A percentile compares a stretch with the other conserved stretches of the same genome.
Conservation (phyloP, 2,329 filamentous ascomycete genomes). For the Neofusicoccum ribis region DNA sequence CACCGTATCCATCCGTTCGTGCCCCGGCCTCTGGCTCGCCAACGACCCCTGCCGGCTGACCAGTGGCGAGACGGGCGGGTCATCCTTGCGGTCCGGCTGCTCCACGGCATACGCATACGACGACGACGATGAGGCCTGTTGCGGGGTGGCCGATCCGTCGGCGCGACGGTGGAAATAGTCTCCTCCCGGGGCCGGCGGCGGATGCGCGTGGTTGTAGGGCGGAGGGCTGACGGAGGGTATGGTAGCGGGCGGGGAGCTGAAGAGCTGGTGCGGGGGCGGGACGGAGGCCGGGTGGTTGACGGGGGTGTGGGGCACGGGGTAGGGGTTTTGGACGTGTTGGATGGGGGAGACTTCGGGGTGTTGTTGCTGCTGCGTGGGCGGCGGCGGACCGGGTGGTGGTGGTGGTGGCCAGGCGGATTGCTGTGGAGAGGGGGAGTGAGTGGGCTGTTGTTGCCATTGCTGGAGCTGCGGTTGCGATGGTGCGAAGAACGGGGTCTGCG, state of each 20-base stretch:
- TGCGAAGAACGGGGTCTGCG: background rate
- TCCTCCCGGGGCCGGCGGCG: background rate
- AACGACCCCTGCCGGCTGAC: background rate
- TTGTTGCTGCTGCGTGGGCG: background rate
- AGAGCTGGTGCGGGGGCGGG: background rate
- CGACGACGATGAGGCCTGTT: background rate
- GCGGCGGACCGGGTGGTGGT: too few relatives aligned
- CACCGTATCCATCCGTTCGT: background rate
- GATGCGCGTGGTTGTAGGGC: background rate
- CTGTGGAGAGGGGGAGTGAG: background rate
- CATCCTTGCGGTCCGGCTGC: background rate
- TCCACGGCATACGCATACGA: too few relatives aligned
- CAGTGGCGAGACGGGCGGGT: constrained; percentile 2
- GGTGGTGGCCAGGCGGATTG: background rate
- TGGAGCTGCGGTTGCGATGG: background rate
- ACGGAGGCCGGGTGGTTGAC: background rate
- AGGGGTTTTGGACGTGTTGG: background rate
- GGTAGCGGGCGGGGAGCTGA: background rate
- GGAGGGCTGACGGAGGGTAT: constrained; percentile 6
- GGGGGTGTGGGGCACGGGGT: background rate
- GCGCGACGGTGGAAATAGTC: background rate
- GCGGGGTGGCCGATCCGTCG: background rate
- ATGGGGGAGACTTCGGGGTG: background rate
- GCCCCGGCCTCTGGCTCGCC: background rate
- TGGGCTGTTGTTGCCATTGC: background rate